Evolutionary conservation across 257 asterid species (phyloP), one percentile per base, ranked within the genome.

Genomic region (Salvia miltiorrhiza): DNA sequence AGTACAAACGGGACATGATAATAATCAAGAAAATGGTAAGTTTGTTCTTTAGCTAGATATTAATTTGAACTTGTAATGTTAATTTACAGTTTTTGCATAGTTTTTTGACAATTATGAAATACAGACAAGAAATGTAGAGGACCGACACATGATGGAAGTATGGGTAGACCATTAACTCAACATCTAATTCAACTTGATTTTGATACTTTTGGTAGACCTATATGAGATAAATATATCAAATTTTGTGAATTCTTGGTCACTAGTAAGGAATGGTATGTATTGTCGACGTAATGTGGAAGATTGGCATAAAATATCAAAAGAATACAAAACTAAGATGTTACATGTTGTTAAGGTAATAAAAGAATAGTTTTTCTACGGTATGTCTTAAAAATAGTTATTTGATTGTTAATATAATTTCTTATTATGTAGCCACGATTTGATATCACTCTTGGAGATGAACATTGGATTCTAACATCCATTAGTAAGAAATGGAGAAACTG

Each of bases 251-350:
- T 65, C 6, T 0, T 65, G 1, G 60, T 47, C 4, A 65, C 60
- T 47, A 14, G 71, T 60, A 7, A 65, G 71, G 32, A 65, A 47
- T 5, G 58, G 58, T 1, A 26, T 7, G 30, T 45, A 28, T 4
- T 64, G 44, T 9, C 70, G 45, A n/a, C 20, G 45, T 45, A 60
- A 65, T 17, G 60, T 65, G 12, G 60, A 47, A 65, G 54, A 30
- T 30, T 65, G 70, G 70, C n/a, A n/a, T n/a, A 65, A 65, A n/a
- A 47, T 65, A 33, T 5, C 70, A 65, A 48, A 47, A 3, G 32
- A 50, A 11, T 10, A 7, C 24, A 66, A 49, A 35, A n/a, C n/a
- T n/a, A n/a, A n/a, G n/a, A n/a, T n/a, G n/a, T n/a, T n/a, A n/a
- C n/a, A n/a, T n/a, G n/a, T 2, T 19, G 39, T 66, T 52, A 50